A percentile compares a stretch with the other conserved stretches of the same genome.
phyloP scores from a whole-genome alignment of 1,284 basidiomycete genomes.

The Xanthoconium separans region DNA sequence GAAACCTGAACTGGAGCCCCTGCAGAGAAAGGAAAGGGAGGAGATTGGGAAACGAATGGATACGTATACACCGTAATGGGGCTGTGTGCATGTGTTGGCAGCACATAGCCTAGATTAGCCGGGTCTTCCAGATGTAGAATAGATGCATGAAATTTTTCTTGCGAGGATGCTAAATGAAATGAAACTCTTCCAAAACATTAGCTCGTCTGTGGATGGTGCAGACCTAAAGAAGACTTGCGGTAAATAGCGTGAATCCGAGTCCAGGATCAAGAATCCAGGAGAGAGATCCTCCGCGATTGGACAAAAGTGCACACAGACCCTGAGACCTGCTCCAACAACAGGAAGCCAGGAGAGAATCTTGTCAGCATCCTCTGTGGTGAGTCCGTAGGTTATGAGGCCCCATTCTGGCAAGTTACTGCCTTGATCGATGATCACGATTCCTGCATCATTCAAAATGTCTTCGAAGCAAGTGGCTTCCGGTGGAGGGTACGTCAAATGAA shows the following conservation, averaged over 20 bases:
- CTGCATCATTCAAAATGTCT: constrained; percentile 20
- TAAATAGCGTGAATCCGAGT: constrained; percentile 24
- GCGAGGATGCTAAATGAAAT: constrained; percentile 40
- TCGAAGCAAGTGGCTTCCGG: constrained; percentile 16
- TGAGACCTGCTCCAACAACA: constrained; percentile 22
- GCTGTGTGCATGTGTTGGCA: constrained; percentile 29
- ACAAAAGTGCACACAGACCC: constrained; percentile 40
- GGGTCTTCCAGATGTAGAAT: constrained; percentile 32
- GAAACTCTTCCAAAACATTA: constrained; percentile 28
- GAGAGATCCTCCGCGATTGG: constrained; percentile 31
- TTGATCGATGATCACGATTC: constrained; percentile 9
- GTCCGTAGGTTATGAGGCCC: constrained; percentile 42
- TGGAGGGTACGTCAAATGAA: constrained; percentile 34
- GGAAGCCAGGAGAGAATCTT: constrained; percentile 20
- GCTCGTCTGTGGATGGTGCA: background rate
- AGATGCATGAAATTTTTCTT: constrained; percentile 38
- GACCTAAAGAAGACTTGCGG: constrained; percentile 29
- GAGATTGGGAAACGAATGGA: constrained; percentile 35
- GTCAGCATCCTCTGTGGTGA: constrained; percentile 27
- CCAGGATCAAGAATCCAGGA: constrained; percentile 31
- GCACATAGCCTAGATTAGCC: constrained; percentile 23
- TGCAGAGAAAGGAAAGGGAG: constrained; percentile 41
- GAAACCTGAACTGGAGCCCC: constrained; percentile 34
- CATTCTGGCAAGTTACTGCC: constrained; percentile 22
- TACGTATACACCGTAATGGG: constrained; percentile 39